These are phyloP conservation scores for Cymbomonas tetramitiformis DNA, from an alignment of 139 green algal genomes.

Conservation along the genomic window DNA sequence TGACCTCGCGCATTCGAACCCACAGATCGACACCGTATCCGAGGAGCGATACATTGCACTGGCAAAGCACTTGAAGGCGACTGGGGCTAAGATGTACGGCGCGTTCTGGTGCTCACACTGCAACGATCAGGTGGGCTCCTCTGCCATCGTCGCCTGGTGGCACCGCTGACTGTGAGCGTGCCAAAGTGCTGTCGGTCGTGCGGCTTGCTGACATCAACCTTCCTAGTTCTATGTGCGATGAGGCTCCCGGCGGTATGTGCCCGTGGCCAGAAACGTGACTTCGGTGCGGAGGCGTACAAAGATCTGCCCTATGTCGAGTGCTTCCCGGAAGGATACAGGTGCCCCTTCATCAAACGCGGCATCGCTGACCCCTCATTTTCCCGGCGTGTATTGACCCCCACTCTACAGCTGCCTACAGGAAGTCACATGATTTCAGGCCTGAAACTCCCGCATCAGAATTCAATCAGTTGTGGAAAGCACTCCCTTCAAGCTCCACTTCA, in stretches of 20 bases:
- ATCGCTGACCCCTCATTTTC: no score
- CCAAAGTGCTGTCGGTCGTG: no score
- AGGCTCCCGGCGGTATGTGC: no score
- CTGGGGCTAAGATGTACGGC: slow-evolving; percentile 86
- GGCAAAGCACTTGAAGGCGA: slow-evolving; percentile 42
- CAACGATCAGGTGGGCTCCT: slow-evolving; percentile 70
- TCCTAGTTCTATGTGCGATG: no score
- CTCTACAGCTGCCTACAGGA: no score
- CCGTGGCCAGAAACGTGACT: slow-evolving; percentile 30
- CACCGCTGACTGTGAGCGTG: neutral
- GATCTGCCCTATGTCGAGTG: slow-evolving; percentile 94
- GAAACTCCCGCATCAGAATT: no score
- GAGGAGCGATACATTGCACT: slow-evolving; percentile 25
- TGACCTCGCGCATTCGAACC: slow-evolving; percentile 25
- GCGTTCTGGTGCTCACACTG: slow-evolving; percentile 97
- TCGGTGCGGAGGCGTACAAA: slow-evolving; percentile 61
- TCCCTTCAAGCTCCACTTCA: no score
- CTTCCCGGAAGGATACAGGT: slow-evolving; percentile 87
- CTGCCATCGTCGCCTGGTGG: neutral
- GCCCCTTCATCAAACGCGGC: no score
- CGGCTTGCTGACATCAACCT: no score
- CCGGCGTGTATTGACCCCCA: no score
- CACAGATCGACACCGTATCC: slow-evolving; percentile 26
- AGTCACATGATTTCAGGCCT: no score
- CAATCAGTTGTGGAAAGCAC: no score